Conservation (phyloP, 495 filamentous ascomycete genomes). For the Acidomyces sp. region DNA sequence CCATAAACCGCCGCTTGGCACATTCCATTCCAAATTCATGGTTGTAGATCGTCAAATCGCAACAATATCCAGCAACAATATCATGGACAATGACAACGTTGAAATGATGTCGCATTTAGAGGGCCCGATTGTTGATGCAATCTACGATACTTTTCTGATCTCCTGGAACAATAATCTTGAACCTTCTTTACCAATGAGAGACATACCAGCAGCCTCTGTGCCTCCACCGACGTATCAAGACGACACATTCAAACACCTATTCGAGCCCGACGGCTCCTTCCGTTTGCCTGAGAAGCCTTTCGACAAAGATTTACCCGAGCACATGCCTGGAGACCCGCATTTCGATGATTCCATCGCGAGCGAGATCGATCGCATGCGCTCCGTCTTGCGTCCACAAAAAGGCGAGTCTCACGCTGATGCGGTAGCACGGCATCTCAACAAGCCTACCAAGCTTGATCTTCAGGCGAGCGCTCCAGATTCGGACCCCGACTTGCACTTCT, state of each 20-base stretch:
- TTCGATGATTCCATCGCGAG: conserved; percentile 47
- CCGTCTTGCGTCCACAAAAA: conserved; percentile 24
- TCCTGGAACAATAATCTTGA: conserved; percentile 55
- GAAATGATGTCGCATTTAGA: conserved; percentile 69
- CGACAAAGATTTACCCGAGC: conserved; percentile 36
- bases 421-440: conserved; percentile 28
- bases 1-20: conserved; percentile 59
- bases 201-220: conserved; percentile 35
- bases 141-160: conserved; percentile 60
- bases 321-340: conserved; percentile 44
- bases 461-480: conserved; percentile 41
- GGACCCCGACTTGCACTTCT: conserved; percentile 41
- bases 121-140: conserved; percentile 58
- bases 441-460: conserved; percentile 41
- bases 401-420: conserved; percentile 14
- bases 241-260: conserved; percentile 19
- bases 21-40: conserved; percentile 67
- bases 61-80: conserved; percentile 61
- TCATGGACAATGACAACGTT: conserved; percentile 32
- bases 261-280: conserved; percentile 13
- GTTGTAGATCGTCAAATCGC: conserved; percentile 58
- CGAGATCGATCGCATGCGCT: conserved; percentile 49
- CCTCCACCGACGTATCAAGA: conserved; percentile 26
- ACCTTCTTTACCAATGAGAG: conserved; percentile 45
- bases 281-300: conserved; percentile 20